These are phyloP conservation scores for Coniochaeta prunicola DNA, from an alignment of 2,329 filamentous ascomycete genomes.

Conservation along the genomic window DNA sequence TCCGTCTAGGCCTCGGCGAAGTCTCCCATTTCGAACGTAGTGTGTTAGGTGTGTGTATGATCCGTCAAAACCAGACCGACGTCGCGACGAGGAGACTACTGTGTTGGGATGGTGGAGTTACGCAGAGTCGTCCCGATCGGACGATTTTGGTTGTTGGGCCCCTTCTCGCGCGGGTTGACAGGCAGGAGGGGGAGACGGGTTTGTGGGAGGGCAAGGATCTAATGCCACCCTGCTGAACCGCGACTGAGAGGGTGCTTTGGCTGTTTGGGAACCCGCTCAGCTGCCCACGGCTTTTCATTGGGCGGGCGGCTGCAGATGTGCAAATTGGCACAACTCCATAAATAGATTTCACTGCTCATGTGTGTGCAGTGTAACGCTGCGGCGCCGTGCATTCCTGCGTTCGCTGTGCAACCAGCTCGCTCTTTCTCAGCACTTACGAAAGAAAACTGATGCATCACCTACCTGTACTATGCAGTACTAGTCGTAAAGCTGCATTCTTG, in stretches of 20 bases:
- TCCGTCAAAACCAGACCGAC: background rate
- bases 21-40: background rate
- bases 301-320: constrained; percentile 1
- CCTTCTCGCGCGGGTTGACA: background rate
- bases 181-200: background rate
- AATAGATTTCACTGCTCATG: constrained; percentile 15
- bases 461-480: no score
- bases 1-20: background rate
- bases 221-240: background rate
- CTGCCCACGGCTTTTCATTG: background rate
- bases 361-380: constrained; percentile 13
- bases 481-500: no score
- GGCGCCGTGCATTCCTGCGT: constrained; percentile 4
- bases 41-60: background rate
- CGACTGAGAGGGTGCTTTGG: background rate
- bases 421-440: background rate
- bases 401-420: background rate
- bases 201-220: background rate
- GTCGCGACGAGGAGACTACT: background rate
- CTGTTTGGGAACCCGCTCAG: background rate
- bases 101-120: background rate
- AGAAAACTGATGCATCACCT: background rate
- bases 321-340: constrained; percentile 12
- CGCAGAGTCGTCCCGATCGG: background rate
- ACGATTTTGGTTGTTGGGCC: background rate